phyloP scores from a whole-genome alignment of 805 yeast genomes.

The Pichia exigua region DNA sequence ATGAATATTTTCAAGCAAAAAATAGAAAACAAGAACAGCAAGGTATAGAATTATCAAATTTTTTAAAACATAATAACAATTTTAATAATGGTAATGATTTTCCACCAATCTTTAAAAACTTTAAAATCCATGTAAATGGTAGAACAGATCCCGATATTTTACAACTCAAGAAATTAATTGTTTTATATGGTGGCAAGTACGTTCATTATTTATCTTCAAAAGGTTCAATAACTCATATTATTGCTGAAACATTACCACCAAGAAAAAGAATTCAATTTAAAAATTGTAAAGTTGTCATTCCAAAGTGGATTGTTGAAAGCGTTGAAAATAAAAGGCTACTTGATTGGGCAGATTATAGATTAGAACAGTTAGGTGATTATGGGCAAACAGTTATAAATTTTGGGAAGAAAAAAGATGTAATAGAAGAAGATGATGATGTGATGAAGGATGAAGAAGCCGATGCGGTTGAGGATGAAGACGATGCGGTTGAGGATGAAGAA shows the following conservation, averaged over 20 bases:
- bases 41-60: slow-evolving; percentile 41
- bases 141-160: slow-evolving; percentile 74
- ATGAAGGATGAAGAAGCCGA: slow-evolving; percentile 2
- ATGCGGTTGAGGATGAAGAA: too few species aligned
- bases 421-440: background rate
- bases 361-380: slow-evolving; percentile 33
- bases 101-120: slow-evolving; percentile 49
- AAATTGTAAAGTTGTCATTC: slow-evolving; percentile 68
- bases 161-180: slow-evolving; percentile 62
- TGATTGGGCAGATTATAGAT: slow-evolving; percentile 65
- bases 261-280: slow-evolving; percentile 58
- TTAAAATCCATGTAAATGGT: slow-evolving; percentile 79
- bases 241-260: slow-evolving; percentile 75
- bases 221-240: slow-evolving; percentile 71
- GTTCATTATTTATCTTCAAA: slow-evolving; percentile 63
- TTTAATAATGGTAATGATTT: slow-evolving; percentile 2
- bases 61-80: slow-evolving; percentile 33
- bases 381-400: slow-evolving; percentile 43
- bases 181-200: slow-evolving; percentile 74
- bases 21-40: slow-evolving; percentile 51
- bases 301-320: slow-evolving; percentile 74
- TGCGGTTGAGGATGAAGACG: too few species aligned
- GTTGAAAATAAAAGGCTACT: slow-evolving; percentile 39
- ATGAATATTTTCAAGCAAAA: slow-evolving; percentile 57
- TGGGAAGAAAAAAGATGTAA: slow-evolving; percentile 1